These are phyloP conservation scores for Exsudoporus frostii DNA, from an alignment of 768 basidiomycete genomes.

Conservation along the genomic window DNA sequence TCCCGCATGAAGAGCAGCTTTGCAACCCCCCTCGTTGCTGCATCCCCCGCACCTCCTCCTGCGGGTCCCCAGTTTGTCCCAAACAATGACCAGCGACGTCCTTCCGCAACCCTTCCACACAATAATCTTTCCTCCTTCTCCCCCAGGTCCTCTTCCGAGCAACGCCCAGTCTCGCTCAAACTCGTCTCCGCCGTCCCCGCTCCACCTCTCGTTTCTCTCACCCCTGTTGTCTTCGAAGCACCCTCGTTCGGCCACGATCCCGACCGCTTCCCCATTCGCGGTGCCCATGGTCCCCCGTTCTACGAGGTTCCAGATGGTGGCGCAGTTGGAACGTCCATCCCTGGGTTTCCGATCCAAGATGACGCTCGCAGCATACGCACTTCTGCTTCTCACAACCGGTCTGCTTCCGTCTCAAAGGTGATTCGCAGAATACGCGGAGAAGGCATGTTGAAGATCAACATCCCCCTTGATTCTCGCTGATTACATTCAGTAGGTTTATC, in stretches of 20 bases:
- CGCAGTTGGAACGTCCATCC: conserved; percentile 72
- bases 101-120: conserved; percentile 46
- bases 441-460: conserved; percentile 43
- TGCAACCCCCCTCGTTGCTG: conserved; percentile 59
- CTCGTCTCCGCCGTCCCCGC: conserved; percentile 55
- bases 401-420: conserved; percentile 86
- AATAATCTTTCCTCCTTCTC: conserved; percentile 46
- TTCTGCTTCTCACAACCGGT: conserved; percentile 63
- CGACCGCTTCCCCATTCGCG: conserved; percentile 56
- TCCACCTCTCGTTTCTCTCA: conserved; percentile 81
- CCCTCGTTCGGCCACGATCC: conserved; percentile 66
- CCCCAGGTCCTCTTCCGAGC: conserved; percentile 44
- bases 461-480: conserved; percentile 7
- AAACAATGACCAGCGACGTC: conserved; percentile 55
- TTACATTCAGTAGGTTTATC: conserved; percentile 58
- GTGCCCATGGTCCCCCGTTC: conserved; percentile 46
- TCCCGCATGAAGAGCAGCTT: conserved; percentile 81
- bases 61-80: conserved; percentile 30
- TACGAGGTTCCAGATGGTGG: conserved; percentile 55
- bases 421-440: conserved; percentile 89
- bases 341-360: conserved; percentile 90
- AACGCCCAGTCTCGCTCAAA: conserved; percentile 58
- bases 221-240: conserved; percentile 78
- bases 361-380: conserved; percentile 87
- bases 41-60: conserved; percentile 37